Percentiles rank a stretch among this genome's conserved stretches.
Evolutionary conservation across 148 eudicot genomes (phyloP).

Genomic region (Silene conica): DNA sequence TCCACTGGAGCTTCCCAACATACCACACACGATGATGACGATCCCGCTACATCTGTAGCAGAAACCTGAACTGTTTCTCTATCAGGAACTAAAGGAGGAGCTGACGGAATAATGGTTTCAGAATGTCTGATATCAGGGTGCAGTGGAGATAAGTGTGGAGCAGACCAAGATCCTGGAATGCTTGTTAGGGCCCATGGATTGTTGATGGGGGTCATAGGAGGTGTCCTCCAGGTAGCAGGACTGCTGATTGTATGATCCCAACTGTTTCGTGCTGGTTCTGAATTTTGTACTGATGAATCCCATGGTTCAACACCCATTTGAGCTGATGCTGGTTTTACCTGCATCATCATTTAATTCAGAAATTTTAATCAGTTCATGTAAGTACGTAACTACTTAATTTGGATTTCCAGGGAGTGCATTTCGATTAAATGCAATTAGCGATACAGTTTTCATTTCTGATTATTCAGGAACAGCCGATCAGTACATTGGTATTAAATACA

Average conservation of each 20-base stretch:
- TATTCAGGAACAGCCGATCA: too few relatives aligned
- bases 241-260: conserved; percentile 9
- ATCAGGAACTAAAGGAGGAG: conserved; percentile 28
- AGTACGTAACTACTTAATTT: neutral
- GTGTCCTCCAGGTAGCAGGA: conserved; percentile 13
- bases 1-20: conserved; percentile 62
- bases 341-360: neutral
- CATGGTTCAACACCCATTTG: conserved; percentile 3
- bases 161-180: neutral
- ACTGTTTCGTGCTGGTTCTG: conserved; percentile 5
- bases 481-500: too few relatives aligned
- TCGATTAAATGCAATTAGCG: too few relatives aligned
- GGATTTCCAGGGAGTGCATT: too few relatives aligned
- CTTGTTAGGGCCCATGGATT: neutral
- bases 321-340: conserved; percentile 18
- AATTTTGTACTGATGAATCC: conserved; percentile 1
- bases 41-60: neutral
- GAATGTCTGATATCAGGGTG: conserved; percentile 4
- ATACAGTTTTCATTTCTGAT: too few relatives aligned
- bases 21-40: conserved; percentile 32
- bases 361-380: neutral
- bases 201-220: conserved; percentile 18
- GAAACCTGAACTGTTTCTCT: neutral
- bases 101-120: conserved; percentile 28
- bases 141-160: conserved; percentile 20